A percentile compares a stretch with the other conserved stretches of the same genome.
phyloP scores from a whole-genome alignment of 2,329 filamentous ascomycete genomes.

The Colletotrichum acutatum region DNA sequence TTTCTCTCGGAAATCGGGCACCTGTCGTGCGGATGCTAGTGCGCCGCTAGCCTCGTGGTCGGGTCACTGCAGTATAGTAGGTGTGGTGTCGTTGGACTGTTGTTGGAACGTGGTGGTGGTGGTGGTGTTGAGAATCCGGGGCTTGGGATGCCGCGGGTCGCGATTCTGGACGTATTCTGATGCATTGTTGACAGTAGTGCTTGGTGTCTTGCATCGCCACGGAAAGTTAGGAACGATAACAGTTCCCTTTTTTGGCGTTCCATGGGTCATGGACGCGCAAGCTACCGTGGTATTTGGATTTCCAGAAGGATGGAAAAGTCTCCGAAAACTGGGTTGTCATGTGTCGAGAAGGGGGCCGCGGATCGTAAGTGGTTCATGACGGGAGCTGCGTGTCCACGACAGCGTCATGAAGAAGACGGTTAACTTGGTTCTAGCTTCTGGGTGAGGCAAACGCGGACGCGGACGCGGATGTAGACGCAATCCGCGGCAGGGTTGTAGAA shows the following conservation, averaged over 20 bases:
- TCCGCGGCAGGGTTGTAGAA: neutral
- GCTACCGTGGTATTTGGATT: neutral
- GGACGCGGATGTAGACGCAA: neutral
- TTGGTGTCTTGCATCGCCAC: neutral
- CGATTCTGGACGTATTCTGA: neutral
- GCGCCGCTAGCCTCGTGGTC: neutral
- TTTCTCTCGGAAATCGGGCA: conserved; percentile 18
- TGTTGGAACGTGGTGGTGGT: neutral
- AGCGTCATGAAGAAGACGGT: neutral
- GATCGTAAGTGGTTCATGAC: neutral
- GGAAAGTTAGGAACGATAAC: neutral
- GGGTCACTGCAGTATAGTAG: neutral
- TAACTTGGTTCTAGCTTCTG: neutral
- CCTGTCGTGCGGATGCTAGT: conserved; percentile 1
- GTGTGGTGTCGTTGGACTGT: neutral
- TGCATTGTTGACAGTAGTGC: neutral
- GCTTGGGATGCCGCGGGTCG: neutral
- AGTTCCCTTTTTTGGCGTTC: neutral
- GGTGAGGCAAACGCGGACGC: neutral
- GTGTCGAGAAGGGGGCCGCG: neutral
- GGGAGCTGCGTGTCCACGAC: neutral
- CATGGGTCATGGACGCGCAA: neutral
- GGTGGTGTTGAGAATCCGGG: neutral
- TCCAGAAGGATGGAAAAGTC: neutral
- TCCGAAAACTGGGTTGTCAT: neutral